These are phyloP conservation scores for Hygrophorus pudorinus DNA, from an alignment of 768 basidiomycete genomes.

Conservation along the genomic window DNA sequence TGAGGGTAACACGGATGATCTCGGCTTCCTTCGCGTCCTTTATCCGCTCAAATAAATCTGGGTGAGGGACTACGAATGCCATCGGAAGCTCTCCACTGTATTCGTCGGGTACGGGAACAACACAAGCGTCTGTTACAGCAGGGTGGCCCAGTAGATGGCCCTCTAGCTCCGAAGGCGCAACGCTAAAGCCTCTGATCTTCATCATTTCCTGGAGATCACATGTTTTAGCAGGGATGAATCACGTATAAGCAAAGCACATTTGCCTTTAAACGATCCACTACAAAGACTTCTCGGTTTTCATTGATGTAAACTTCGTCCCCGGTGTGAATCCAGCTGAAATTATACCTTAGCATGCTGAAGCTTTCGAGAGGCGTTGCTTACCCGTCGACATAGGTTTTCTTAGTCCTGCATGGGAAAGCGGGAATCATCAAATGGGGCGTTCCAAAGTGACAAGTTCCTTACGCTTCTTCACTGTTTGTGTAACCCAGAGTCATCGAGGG, in stretches of 20 bases:
- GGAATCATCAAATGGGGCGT: constrained; percentile 4
- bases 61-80: constrained; percentile 53
- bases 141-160: constrained; percentile 53
- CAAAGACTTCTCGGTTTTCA: constrained; percentile 32
- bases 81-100: constrained; percentile 69
- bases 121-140: constrained; percentile 52
- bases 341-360: constrained; percentile 27
- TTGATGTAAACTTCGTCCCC: constrained; percentile 41
- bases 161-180: constrained; percentile 44
- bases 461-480: constrained; percentile 51
- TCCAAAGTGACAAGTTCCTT: constrained; percentile 41
- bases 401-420: constrained; percentile 34
- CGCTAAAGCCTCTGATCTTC: constrained; percentile 19
- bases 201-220: constrained; percentile 7
- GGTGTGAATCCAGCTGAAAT: constrained; percentile 32
- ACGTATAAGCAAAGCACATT: constrained; percentile 42
- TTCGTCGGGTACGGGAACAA: constrained; percentile 61
- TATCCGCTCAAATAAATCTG: constrained; percentile 27
- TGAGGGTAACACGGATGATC: constrained; percentile 8
- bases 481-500: constrained; percentile 56
- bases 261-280: constrained; percentile 45
- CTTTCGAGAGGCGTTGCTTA: constrained; percentile 45
- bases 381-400: constrained; percentile 62
- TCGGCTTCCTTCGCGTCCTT: constrained; percentile 21
- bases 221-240: neutral